Evolutionary conservation across 306 rosid species (phyloP), one percentile per base, ranked within the genome.

Genomic region (Vicia villosa): DNA sequence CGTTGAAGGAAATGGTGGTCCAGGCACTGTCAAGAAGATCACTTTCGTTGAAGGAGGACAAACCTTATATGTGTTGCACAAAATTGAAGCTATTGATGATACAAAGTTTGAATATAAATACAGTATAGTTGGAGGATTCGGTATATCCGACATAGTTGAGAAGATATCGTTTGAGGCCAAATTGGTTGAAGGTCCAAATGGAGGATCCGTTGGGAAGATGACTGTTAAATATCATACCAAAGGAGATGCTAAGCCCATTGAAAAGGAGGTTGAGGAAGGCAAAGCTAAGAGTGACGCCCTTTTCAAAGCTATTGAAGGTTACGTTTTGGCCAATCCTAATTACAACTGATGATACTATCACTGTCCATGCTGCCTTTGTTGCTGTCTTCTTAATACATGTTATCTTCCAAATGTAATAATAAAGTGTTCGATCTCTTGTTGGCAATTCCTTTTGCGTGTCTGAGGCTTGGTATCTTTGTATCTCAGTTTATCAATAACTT

Each of bases 1-100:
- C 42, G 28, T 83, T 15, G 75, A 78, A 66, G 83, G 86, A 46
- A 61, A 58, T 49, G 83, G 86, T 32, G 83, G 86, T 5, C 68
- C 74, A 0, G 86, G 86, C 19, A 61, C 86, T 68, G 11, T 83
- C 74, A 83, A 83, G 67, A 83, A 83, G 63, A 20, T 79, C 43
- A 75, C 62, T 14, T 38, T 79, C 0, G 10, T 51, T 6, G 76
- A 75, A 72, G 82, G 57, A 46, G 85, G 82, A 0, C 10, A 81
- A 37, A 68, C 56, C 16, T 46, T 55, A 37, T 22, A 55, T 12
- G 74, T 68, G 62, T 69, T 83, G 75, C 84, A 78, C 70, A 75
- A 69, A 19, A 3, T 81, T 1, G 86, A 78, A 0, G 78, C 19
- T 12, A 28, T 81, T 3, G 83, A 84, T 45, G 77, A 75, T 5